Conservation (phyloP, 768 basidiomycete species). For the Hygrocybe punicea region DNA sequence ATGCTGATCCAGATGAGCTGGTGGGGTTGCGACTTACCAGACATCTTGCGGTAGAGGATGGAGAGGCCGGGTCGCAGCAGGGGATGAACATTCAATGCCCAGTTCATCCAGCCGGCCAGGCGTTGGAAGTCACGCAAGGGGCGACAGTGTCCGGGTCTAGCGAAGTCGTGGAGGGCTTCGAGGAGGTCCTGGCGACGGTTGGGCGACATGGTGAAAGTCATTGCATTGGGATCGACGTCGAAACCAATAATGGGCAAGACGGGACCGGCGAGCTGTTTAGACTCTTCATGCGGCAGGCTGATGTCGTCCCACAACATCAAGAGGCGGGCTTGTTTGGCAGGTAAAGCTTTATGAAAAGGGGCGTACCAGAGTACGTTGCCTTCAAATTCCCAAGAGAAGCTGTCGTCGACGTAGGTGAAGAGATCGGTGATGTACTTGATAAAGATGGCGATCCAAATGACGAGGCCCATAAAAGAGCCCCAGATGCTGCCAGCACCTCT, state of each 20-base stretch:
- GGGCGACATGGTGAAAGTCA: constrained; percentile 26
- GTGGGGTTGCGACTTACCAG: constrained; percentile 15
- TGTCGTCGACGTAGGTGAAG: not conserved
- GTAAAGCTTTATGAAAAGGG: constrained; percentile 23
- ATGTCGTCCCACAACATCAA: constrained; percentile 41
- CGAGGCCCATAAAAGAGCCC: constrained; percentile 10
- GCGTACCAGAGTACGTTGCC: constrained; percentile 16
- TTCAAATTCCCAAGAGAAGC: not conserved
- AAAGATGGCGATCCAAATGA: not conserved
- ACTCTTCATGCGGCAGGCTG: constrained; percentile 36
- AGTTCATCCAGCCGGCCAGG: constrained; percentile 39
- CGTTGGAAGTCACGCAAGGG: constrained; percentile 27
- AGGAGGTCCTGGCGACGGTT: constrained; percentile 12
- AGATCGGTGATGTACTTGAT: not conserved
- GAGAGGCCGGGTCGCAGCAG: constrained; percentile 27
- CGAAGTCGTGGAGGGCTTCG: not conserved
- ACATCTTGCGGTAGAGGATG: constrained; percentile 31
- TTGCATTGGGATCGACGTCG: constrained; percentile 30
- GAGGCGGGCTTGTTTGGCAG: constrained; percentile 31
- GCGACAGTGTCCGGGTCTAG: constrained; percentile 3
- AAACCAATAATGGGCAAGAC: constrained; percentile 40
- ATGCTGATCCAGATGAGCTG: constrained; percentile 25
- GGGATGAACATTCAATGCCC: constrained; percentile 18
- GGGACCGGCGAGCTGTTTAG: constrained; percentile 38
- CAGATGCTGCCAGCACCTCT: constrained; percentile 10